Evolutionary conservation across 2,329 filamentous ascomycete genomes (phyloP).

Genomic region (Pseudogymnoascus destructans): DNA sequence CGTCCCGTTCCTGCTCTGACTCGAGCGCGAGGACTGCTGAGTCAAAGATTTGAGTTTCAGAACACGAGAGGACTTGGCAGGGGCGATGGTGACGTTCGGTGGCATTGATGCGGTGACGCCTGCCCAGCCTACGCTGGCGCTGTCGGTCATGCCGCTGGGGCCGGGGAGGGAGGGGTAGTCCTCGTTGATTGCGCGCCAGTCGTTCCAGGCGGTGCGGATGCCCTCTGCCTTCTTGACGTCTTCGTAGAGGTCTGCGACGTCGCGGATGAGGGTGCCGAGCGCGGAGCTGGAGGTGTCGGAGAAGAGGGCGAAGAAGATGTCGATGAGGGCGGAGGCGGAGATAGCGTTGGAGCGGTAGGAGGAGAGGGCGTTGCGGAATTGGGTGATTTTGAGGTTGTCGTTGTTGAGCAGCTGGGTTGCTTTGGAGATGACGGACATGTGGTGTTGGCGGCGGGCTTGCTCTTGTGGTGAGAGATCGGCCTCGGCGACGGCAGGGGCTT

Average conservation of each 20-base stretch:
- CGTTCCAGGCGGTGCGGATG: constrained; percentile 76
- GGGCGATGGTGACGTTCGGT: constrained; percentile 34
- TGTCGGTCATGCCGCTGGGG: constrained; percentile 52
- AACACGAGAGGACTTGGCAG: constrained; percentile 43
- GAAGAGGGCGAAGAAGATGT: constrained; percentile 78
- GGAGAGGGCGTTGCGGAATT: constrained; percentile 71
- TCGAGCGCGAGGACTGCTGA: constrained; percentile 50
- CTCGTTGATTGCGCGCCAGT: constrained; percentile 92
- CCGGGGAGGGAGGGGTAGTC: constrained; percentile 85
- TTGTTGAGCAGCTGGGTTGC: constrained; percentile 70
- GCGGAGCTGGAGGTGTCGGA: constrained; percentile 63
- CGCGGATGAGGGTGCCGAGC: constrained; percentile 77
- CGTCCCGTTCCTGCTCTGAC: constrained; percentile 37
- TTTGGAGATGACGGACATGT: constrained; percentile 74
- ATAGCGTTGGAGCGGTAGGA: constrained; percentile 59
- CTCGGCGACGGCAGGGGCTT: constrained; percentile 39
- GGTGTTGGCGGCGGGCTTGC: constrained; percentile 65
- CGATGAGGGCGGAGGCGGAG: constrained; percentile 64
- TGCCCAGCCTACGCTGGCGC: constrained; percentile 26
- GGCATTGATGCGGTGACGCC: constrained; percentile 26
- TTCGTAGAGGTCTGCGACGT: constrained; percentile 87
- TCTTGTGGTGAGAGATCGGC: constrained; percentile 56
- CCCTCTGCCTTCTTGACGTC: constrained; percentile 59
- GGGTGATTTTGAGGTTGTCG: constrained; percentile 57
- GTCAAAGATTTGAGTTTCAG: constrained; percentile 58